Evolutionary conservation across 2,329 filamentous ascomycete species (phyloP), one percentile per base, ranked within the genome.

Genomic region (Penicillium frequentans): DNA sequence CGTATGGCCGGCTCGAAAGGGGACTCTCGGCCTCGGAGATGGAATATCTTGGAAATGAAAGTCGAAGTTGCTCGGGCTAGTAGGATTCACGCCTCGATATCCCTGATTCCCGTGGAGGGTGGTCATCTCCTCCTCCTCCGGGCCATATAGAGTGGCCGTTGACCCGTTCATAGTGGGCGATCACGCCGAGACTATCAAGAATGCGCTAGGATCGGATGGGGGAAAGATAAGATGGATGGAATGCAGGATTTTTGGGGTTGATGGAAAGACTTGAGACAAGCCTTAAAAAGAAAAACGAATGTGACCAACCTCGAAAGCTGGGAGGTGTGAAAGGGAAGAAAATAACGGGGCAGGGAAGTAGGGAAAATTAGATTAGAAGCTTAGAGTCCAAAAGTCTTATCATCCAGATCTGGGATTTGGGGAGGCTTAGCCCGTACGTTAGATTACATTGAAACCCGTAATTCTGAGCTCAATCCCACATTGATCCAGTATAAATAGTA

Each of bases 61-160:
- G 58, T 69, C 66, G 50, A 65, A 64, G 54, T 49, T 57, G 27
- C 58, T 56, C 1, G 56, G 52, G 19, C 49, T 52, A 11, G 19
- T 26, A 6, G 52, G 33, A 14, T 39, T 47, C 8, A 53, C 39
- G 42, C 63, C 55, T 16, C 59, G 61, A 37, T 59, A 57, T 24
- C 43, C 53, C 24, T 59, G 60, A 39, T 61, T 59, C 33, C 60
- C 60, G 37, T 62, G 57, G 35, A 70, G 58, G 45, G 68, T 68
- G 42, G 68, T 56, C 62, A 68, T 68, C 50, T 70, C 68, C 11
- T 70, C 68, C 21, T 54, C 39, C 16, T 54, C 52, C 13, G 16
- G 48, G 16, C 33, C 33, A 27, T 50, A 42, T 14, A 26, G 37
- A 39, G n/a, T 49, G 42, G 39, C 48, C 35, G 31, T 47, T 19